Conservation (phyloP, 305 asterid genomes). For the Rubia peregrina region DNA sequence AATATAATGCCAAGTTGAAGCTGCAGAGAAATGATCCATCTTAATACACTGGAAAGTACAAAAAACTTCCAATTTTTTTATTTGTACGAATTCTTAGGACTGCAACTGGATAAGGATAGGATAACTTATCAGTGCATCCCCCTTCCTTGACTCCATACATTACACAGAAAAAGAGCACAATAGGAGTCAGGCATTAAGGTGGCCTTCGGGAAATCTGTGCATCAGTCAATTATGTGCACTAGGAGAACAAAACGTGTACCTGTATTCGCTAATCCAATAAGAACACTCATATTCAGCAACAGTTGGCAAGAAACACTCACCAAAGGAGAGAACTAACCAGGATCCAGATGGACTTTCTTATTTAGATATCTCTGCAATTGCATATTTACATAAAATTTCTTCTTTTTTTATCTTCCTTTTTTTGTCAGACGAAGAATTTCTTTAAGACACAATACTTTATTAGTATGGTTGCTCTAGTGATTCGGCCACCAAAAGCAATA, state of each 20-base stretch:
- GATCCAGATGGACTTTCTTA: neutral
- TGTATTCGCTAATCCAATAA: neutral
- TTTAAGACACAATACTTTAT: neutral
- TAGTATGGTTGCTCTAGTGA: neutral
- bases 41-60: neutral
- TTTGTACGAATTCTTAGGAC: too few relatives aligned
- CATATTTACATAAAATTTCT: neutral
- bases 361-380: neutral
- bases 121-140: neutral
- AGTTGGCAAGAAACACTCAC: neutral
- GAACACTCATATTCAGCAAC: neutral
- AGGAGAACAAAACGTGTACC: neutral
- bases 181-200: neutral
- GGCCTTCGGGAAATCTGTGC: neutral
- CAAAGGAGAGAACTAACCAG: neutral
- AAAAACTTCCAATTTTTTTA: too few relatives aligned
- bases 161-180: neutral
- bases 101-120: too few relatives aligned
- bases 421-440: too few relatives aligned
- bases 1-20: too few relatives aligned
- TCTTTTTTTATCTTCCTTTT: too few relatives aligned
- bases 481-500: neutral
- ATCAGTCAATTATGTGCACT: neutral
- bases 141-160: neutral
- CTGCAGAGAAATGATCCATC: neutral